These are phyloP conservation scores for Chrysophaeum taylorii DNA, from an alignment of 352 stramenopile genomes.

Conservation along the genomic window DNA sequence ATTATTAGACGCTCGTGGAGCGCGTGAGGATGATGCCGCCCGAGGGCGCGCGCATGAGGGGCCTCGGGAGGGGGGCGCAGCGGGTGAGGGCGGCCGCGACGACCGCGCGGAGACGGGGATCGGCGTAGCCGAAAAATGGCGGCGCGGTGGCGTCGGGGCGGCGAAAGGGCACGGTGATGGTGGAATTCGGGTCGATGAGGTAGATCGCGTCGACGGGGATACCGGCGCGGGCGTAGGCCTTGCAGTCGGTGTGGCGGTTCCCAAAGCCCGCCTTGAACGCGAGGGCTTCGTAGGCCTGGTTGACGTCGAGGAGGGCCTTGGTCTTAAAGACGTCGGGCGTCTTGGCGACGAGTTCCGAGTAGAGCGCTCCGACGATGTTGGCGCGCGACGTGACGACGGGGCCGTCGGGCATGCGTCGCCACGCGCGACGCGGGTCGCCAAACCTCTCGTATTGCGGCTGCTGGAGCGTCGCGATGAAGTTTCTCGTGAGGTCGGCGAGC, in stretches of 20 bases:
- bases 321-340: slow-evolving; percentile 52
- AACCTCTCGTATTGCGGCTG: no score
- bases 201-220: slow-evolving; percentile 39
- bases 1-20: no score
- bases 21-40: no score
- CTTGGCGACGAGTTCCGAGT: slow-evolving; percentile 37
- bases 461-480: slow-evolving; percentile 12
- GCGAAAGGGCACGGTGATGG: no score
- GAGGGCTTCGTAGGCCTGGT: slow-evolving; percentile 56
- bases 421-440: neutral
- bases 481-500: slow-evolving; percentile 37
- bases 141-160: no score
- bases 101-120: no score
- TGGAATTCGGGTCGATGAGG: slow-evolving; percentile 19
- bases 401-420: slow-evolving; percentile 42
- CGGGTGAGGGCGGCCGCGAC: no score
- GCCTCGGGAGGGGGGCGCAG: no score
- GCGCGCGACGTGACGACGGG: slow-evolving; percentile 58
- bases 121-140: no score
- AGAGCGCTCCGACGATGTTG: slow-evolving; percentile 40
- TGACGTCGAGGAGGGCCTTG: slow-evolving; percentile 49
- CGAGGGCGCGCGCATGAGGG: no score
- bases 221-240: slow-evolving; percentile 54
- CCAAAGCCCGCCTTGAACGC: slow-evolving; percentile 68
- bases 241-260: slow-evolving; percentile 42